phyloP scores from a whole-genome alignment of 768 basidiomycete species.

The Lentinula sp. region DNA sequence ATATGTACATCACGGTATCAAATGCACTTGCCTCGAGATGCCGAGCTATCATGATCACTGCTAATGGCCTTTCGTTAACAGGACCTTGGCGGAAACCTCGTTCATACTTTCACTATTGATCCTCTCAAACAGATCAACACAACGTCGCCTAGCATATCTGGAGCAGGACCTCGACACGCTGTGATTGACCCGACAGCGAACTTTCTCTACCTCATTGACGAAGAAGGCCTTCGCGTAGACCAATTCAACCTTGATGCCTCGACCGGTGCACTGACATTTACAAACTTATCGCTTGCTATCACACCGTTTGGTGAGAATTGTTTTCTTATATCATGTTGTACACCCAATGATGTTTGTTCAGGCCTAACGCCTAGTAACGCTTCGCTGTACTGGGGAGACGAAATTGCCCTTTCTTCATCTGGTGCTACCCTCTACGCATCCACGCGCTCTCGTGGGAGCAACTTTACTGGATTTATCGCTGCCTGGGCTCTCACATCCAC shows the following conservation, averaged over 20 bases:
- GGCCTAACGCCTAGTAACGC: constrained; percentile 13
- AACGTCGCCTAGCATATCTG: constrained; percentile 6
- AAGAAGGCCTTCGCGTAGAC: constrained; percentile 18
- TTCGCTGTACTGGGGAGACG: constrained; percentile 16
- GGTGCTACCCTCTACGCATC: constrained; percentile 7
- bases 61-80: not conserved
- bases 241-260: constrained; percentile 11
- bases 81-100: constrained; percentile 14
- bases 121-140: constrained; percentile 2
- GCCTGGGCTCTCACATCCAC: constrained; percentile 2
- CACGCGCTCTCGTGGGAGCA: constrained; percentile 2
- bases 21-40: not conserved
- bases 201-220: constrained; percentile 15
- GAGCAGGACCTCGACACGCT: constrained; percentile 14
- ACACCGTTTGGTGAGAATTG: constrained; percentile 13
- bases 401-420: constrained; percentile 14
- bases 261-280: constrained; percentile 10
- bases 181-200: constrained; percentile 9
- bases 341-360: not conserved
- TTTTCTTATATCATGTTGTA: not conserved
- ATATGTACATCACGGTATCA: constrained; percentile 14
- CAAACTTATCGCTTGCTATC: constrained; percentile 11
- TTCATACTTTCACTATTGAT: constrained; percentile 14
- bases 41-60: not conserved
- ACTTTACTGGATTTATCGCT: constrained; percentile 1